Conservation (phyloP, 331 rosid genomes). For the Phaseolus coccineus region DNA sequence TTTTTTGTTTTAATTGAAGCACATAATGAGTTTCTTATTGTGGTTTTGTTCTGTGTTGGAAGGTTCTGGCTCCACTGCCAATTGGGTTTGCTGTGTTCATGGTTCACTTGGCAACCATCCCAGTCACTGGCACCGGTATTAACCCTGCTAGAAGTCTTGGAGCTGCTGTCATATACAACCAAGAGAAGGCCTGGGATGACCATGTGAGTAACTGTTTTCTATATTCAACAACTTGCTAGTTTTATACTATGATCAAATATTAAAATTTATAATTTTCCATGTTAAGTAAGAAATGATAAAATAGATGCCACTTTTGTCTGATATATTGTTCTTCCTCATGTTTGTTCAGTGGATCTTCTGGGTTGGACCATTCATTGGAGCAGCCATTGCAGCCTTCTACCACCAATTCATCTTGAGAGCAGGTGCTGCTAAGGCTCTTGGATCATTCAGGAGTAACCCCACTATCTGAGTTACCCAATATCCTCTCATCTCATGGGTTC, state of each 20-base stretch:
- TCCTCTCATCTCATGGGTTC: conserved; percentile 16
- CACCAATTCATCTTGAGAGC: conserved; percentile 83
- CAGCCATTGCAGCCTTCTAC: conserved; percentile 85
- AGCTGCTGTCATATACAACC: conserved; percentile 64
- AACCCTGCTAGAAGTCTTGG: conserved; percentile 89
- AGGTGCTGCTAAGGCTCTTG: conserved; percentile 73
- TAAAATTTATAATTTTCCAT: background rate
- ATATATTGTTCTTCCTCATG: background rate
- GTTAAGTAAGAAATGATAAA: background rate
- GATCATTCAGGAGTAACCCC: conserved; percentile 76
- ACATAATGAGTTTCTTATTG: background rate
- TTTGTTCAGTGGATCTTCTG: conserved; percentile 75
- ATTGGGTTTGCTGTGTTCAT: conserved; percentile 85
- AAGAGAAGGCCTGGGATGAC: conserved; percentile 66
- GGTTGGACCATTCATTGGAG: conserved; percentile 84
- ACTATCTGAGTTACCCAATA: conserved; percentile 32
- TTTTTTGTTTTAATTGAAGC: background rate
- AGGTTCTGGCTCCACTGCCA: conserved; percentile 88
- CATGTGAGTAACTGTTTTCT: conserved; percentile 52
- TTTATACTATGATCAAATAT: background rate
- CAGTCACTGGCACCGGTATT: conserved; percentile 78
- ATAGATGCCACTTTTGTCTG: background rate
- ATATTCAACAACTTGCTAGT: background rate
- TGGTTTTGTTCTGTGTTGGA: background rate
- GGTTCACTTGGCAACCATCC: conserved; percentile 85